Evolutionary conservation across 495 filamentous ascomycete genomes (phyloP), one percentile per base, ranked within the genome.

Genomic region (Rostrohypoxylon terebratum): DNA sequence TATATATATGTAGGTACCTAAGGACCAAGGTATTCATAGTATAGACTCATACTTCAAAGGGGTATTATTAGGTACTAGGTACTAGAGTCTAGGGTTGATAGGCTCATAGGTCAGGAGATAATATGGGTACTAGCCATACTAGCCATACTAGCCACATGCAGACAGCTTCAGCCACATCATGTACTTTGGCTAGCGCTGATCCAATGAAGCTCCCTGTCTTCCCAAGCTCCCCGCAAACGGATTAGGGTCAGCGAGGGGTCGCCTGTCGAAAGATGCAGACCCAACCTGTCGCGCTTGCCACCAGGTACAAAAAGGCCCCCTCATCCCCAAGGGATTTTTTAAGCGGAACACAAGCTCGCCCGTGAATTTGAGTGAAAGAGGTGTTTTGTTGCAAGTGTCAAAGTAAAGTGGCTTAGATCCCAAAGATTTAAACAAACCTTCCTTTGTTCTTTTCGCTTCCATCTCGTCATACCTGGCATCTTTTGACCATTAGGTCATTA

Each of bases 291-390:
- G 61, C 55, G 57, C 36, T 57, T 51, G 53, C 71, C 71, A 74
- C 57, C 71, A 74, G 71, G 71, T 74, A 74, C 71, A 74, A 74
- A 74, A 74, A 55, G 71, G 66, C 51, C 71, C 67, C 71, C 71
- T 74, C 71, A 74, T 48, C 71, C 71, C 71, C 65, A 66, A 74
- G 55, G 40, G 34, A 69, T 51, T 61, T 66, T 69, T 62, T 66
- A 69, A 66, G 70, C 60, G 55, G 59, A 61, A 61, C 59, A 73
- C 58, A 65, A 68, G 54, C 36, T 58, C 53, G 70, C 64, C 51
- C 64, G 58, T 69, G 71, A 73, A 69, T 69, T 63, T 66, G 38
- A 58, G 28, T 20, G 63, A 72, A 62, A 65, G 62, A 71, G 58
- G 69, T 48, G 48, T 59, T 69, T 28, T 63, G 47, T 16, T 48